Evolutionary conservation across 768 basidiomycete genomes (phyloP).

Genomic region (Thelephora aurantiotincta): DNA sequence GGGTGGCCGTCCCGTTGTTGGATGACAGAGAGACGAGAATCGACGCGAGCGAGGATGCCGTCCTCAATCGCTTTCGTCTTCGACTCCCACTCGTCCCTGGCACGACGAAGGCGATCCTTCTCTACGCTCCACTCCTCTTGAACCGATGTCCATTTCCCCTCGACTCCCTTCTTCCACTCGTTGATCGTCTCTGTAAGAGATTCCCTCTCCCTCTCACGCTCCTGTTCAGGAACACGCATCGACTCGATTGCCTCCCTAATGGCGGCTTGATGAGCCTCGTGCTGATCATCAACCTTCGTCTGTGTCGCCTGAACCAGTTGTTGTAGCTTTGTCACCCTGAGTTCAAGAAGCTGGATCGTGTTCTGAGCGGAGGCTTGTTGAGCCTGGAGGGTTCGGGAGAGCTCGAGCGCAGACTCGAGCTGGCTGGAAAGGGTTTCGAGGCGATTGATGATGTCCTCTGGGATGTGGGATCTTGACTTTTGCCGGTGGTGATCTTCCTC

Average conservation of each 20-base stretch:
- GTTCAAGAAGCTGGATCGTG: constrained; percentile 57
- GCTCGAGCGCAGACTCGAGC: constrained; percentile 59
- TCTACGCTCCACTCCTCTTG: constrained; percentile 77
- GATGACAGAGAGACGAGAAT: constrained; percentile 15
- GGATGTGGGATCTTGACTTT: constrained; percentile 12
- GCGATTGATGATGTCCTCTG: constrained; percentile 47
- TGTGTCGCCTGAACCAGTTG: constrained; percentile 40
- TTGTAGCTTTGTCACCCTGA: constrained; percentile 59
- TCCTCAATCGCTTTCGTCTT: constrained; percentile 39
- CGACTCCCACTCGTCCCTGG: constrained; percentile 72
- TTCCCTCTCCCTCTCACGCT: constrained; percentile 27
- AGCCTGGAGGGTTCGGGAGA: constrained; percentile 58
- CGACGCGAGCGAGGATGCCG: constrained; percentile 27
- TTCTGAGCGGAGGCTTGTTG: constrained; percentile 68
- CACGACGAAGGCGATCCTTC: constrained; percentile 55
- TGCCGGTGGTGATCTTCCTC: constrained; percentile 22
- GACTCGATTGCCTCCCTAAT: constrained; percentile 10
- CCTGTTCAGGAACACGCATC: constrained; percentile 16
- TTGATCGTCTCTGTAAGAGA: constrained; percentile 38
- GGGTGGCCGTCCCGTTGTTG: constrained; percentile 25
- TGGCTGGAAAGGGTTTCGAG: constrained; percentile 52
- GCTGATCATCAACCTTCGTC: constrained; percentile 24
- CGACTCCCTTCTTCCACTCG: constrained; percentile 68
- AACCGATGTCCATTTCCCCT: constrained; percentile 65
- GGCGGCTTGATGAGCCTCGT: constrained; percentile 18